phyloP scores from a whole-genome alignment of 306 rosid species.

The Dicorynia guianensis region DNA sequence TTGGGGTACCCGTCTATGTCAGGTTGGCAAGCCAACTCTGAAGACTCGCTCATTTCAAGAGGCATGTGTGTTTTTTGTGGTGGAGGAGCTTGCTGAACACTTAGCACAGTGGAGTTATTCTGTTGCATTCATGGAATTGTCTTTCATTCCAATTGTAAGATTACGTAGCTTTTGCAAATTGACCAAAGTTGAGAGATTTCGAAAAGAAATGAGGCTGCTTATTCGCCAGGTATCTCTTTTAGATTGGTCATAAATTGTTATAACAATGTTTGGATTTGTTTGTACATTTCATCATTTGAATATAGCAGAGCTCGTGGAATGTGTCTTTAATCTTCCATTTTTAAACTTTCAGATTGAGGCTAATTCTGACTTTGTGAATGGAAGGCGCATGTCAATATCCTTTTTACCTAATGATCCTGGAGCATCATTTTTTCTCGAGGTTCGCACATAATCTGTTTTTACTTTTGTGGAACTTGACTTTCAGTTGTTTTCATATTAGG shows the following conservation, averaged over 20 bases:
- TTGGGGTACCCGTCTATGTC: constrained; percentile 35
- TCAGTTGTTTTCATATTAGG: constrained; percentile 16
- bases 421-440: constrained; percentile 78
- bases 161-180: constrained; percentile 82
- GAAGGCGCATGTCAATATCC: constrained; percentile 69
- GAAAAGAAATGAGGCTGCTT: constrained; percentile 78
- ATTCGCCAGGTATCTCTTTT: constrained; percentile 68
- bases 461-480: constrained; percentile 30
- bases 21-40: constrained; percentile 86
- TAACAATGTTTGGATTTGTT: constrained; percentile 20
- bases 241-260: constrained; percentile 23
- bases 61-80: constrained; percentile 88
- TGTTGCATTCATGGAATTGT: constrained; percentile 81
- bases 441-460: constrained; percentile 35
- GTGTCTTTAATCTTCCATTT: constrained; percentile 45
- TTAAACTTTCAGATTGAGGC: constrained; percentile 70
- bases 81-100: constrained; percentile 93
- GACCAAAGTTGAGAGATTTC: constrained; percentile 87
- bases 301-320: constrained; percentile 22
- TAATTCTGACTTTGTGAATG: constrained; percentile 69
- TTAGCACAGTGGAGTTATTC: constrained; percentile 93
- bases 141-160: constrained; percentile 80
- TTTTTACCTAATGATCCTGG: constrained; percentile 77
- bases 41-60: constrained; percentile 97
- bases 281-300: constrained; percentile 20